phyloP scores from a whole-genome alignment of 2,329 filamentous ascomycete genomes.

The Aspergillus latus region DNA sequence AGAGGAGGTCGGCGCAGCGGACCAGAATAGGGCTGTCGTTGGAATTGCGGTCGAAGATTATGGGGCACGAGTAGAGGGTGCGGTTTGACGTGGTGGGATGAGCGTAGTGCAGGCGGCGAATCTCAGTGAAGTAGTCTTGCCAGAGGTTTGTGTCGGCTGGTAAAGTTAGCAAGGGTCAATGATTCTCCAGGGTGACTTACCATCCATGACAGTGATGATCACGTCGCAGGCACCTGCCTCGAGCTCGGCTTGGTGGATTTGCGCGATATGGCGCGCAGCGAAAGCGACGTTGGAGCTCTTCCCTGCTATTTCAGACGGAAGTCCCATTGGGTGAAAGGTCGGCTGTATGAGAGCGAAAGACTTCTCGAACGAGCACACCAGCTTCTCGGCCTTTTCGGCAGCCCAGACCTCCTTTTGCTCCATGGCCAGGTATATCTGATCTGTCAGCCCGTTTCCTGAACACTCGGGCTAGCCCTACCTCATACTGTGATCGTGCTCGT shows the following conservation, averaged over 20 bases:
- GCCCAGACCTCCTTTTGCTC: constrained; percentile 60
- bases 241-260: constrained; percentile 24
- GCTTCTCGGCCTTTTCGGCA: constrained; percentile 56
- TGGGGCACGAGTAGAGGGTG: constrained; percentile 67
- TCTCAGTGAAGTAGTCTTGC: constrained; percentile 64
- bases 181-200: constrained; percentile 46
- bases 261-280: constrained; percentile 52
- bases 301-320: constrained; percentile 67
- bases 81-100: constrained; percentile 44
- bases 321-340: constrained; percentile 65
- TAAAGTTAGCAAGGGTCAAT: not conserved
- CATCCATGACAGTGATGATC: constrained; percentile 70
- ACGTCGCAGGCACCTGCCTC: constrained; percentile 54
- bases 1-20: constrained; percentile 69
- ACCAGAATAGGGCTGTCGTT: constrained; percentile 67
- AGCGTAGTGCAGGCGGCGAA: constrained; percentile 63
- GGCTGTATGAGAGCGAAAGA: constrained; percentile 67
- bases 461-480: constrained; percentile 48
- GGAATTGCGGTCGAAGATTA: constrained; percentile 73
- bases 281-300: constrained; percentile 74
- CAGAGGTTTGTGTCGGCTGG: constrained; percentile 61
- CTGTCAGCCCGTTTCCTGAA: not conserved
- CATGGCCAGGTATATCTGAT: constrained; percentile 70
- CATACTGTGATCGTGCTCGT: constrained; percentile 63
- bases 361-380: constrained; percentile 63